These are phyloP conservation scores for Falciphora oryzae DNA, from an alignment of 2,329 filamentous ascomycete genomes.

Conservation along the genomic window DNA sequence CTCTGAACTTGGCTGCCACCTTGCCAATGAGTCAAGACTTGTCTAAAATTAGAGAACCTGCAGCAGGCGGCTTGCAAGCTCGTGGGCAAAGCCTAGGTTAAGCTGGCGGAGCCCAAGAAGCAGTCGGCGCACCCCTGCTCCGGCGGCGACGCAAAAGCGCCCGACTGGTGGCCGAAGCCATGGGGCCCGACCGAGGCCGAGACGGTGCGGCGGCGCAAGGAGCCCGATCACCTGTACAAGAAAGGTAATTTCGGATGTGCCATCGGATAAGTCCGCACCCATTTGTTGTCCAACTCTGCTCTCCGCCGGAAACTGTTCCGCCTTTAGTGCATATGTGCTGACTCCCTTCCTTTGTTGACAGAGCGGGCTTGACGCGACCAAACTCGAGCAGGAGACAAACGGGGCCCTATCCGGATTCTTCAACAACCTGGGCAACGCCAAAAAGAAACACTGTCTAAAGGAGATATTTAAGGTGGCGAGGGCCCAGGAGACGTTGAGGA, in stretches of 20 bases:
- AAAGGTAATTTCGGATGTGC: no score
- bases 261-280: no score
- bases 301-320: no score
- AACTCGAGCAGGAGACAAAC: slow-evolving; percentile 51
- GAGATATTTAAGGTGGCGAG: slow-evolving; percentile 58
- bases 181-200: slow-evolving; percentile 45
- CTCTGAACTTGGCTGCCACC: no score
- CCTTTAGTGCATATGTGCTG: no score
- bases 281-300: no score
- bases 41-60: slow-evolving; percentile 60
- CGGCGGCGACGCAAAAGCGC: slow-evolving; percentile 53
- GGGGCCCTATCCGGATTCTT: slow-evolving; percentile 56
- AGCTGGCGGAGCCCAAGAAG: slow-evolving; percentile 70
- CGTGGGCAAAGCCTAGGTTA: slow-evolving; percentile 71
- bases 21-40: no score
- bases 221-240: slow-evolving; percentile 68
- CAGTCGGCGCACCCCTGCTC: slow-evolving; percentile 71
- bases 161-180: slow-evolving; percentile 61
- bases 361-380: slow-evolving; percentile 45
- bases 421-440: slow-evolving; percentile 44
- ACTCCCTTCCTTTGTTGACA: no score
- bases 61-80: slow-evolving; percentile 68
- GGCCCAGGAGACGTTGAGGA: slow-evolving; percentile 49
- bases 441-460: slow-evolving; percentile 49
- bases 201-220: slow-evolving; percentile 63